Evolutionary conservation across 176 grass and related monocot genomes (phyloP).

Genomic region (Thalia dealbata): DNA sequence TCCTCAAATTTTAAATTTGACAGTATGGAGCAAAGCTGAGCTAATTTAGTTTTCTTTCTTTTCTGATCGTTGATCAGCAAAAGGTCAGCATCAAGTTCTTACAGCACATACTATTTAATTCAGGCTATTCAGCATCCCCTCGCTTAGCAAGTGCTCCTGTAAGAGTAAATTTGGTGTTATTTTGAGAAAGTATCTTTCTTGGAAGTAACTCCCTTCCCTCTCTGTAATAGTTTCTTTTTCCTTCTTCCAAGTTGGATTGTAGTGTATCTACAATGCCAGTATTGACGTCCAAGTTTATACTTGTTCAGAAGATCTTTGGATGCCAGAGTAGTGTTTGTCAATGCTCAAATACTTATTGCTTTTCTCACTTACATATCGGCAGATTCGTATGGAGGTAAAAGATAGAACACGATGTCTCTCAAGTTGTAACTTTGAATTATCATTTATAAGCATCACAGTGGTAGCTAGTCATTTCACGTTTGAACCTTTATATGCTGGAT

Average conservation of each 20-base stretch:
- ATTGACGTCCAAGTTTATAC: background rate
- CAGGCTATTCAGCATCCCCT: too few relatives aligned
- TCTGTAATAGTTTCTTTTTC: background rate
- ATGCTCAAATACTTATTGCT: background rate
- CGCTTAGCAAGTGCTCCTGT: too few relatives aligned
- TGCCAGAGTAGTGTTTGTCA: background rate
- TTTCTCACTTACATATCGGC: slow-evolving; percentile 10
- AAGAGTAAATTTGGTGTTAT: background rate
- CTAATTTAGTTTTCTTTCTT: too few relatives aligned
- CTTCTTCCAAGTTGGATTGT: background rate
- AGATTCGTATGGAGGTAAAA: slow-evolving; percentile 98
- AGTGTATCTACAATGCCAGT: background rate
- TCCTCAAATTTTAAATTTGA: too few relatives aligned
- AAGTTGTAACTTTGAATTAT: slow-evolving; percentile 52
- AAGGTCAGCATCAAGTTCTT: too few relatives aligned
- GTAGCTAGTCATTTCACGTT: background rate
- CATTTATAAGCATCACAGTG: background rate
- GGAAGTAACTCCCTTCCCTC: background rate
- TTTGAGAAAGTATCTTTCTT: background rate
- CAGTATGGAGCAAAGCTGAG: too few relatives aligned
- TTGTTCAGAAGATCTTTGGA: background rate
- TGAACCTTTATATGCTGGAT: too few relatives aligned
- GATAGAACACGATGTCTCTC: slow-evolving; percentile 75
- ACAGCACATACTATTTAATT: too few relatives aligned
- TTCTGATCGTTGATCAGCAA: too few relatives aligned